A percentile compares a stretch with the other conserved stretches of the same genome.
Conservation (phyloP, 2,329 filamentous ascomycete species). For the Fusarium floridanum region DNA sequence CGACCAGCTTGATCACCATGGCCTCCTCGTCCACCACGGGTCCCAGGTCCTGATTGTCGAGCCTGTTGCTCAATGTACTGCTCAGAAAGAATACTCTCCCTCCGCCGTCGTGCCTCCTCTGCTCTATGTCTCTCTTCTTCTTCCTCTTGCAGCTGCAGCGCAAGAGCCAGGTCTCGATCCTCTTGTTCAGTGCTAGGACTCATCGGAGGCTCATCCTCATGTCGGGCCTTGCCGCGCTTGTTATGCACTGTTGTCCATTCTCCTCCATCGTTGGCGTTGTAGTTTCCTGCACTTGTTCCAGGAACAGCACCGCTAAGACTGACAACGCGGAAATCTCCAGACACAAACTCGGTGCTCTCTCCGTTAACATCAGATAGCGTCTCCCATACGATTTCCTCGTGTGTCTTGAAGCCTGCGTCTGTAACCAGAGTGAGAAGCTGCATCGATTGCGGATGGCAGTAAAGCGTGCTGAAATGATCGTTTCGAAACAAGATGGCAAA, state of each 20-base stretch:
- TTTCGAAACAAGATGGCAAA: slow-evolving; percentile 96
- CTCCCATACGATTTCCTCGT: slow-evolving; percentile 97
- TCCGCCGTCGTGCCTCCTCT: slow-evolving; percentile 70
- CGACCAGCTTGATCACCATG: slow-evolving; percentile 5
- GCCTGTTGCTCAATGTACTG: slow-evolving; percentile 77
- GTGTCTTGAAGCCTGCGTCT: slow-evolving; percentile 88
- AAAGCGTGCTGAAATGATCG: slow-evolving; percentile 95
- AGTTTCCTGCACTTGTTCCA: slow-evolving; percentile 29
- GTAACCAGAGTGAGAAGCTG: slow-evolving; percentile 89
- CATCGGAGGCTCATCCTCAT: slow-evolving; percentile 46
- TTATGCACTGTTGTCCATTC: slow-evolving; percentile 69
- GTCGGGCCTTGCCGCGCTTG: slow-evolving; percentile 46
- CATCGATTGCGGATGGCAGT: slow-evolving; percentile 84
- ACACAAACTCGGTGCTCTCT: slow-evolving; percentile 84
- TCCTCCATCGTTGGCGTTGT: slow-evolving; percentile 44
- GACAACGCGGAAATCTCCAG: slow-evolving; percentile 91
- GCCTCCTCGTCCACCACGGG: slow-evolving; percentile 40
- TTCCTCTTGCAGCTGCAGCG: slow-evolving; percentile 93
- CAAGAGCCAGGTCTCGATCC: slow-evolving; percentile 88
- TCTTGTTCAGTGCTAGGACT: slow-evolving; percentile 73
- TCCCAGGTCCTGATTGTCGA: slow-evolving; percentile 49
- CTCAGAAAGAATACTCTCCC: slow-evolving; percentile 77
- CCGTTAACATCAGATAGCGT: slow-evolving; percentile 90
- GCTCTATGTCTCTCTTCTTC: slow-evolving; percentile 85
- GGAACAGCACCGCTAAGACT: slow-evolving; percentile 60